A percentile compares a stretch with the other conserved stretches of the same genome.
phyloP scores from a whole-genome alignment of 768 basidiomycete species.

The Mycena vitilis region DNA sequence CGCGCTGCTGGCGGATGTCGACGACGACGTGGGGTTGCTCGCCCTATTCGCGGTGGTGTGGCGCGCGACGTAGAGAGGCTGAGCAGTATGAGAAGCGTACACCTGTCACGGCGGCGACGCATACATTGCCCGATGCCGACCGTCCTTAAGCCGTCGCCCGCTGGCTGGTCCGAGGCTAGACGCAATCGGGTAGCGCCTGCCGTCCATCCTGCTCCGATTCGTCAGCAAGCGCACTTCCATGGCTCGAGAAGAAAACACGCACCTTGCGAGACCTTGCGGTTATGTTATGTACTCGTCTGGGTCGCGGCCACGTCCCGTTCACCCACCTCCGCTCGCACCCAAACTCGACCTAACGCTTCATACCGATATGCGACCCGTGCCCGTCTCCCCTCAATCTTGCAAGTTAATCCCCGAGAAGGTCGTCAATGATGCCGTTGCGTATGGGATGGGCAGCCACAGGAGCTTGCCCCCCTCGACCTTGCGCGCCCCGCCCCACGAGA shows the following conservation, averaged over 20 bases:
- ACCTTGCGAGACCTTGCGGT: no score
- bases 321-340: slow-evolving; percentile 96
- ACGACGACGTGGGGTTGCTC: slow-evolving; percentile 59
- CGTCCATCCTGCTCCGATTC: slow-evolving; percentile 43
- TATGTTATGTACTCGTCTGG: slow-evolving; percentile 70
- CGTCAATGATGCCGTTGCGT: no score
- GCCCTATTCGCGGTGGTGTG: slow-evolving; percentile 31
- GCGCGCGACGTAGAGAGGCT: slow-evolving; percentile 68
- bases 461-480: slow-evolving; percentile 82
- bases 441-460: no score
- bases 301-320: slow-evolving; percentile 82
- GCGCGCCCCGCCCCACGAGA: slow-evolving; percentile 96
- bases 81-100: slow-evolving; percentile 76
- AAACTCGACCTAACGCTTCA: slow-evolving; percentile 99
- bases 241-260: slow-evolving; percentile 42
- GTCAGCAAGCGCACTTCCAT: slow-evolving; percentile 18
- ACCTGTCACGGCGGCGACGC: slow-evolving; percentile 66
- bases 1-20: slow-evolving; percentile 56
- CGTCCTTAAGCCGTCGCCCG: no score
- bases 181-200: slow-evolving; percentile 78
- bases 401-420: no score
- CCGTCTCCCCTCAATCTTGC: no score
- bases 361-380: slow-evolving; percentile 89
- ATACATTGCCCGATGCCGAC: slow-evolving; percentile 48
- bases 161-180: slow-evolving; percentile 77